Conservation (phyloP, 768 basidiomycete species). For the Kockovaella imperatae region DNA sequence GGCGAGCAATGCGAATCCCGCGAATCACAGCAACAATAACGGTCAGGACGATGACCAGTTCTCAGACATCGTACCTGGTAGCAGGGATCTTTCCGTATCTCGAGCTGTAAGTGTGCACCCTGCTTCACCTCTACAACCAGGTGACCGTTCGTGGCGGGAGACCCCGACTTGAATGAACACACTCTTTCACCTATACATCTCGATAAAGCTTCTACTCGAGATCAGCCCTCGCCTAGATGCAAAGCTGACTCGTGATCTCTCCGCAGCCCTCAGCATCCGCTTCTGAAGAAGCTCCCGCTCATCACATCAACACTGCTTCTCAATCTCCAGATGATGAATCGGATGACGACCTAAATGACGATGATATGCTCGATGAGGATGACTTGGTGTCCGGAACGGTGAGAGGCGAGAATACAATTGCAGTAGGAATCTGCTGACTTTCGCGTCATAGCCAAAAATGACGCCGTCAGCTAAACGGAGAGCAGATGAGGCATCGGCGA, state of each 20-base stretch:
- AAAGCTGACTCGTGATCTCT: no score
- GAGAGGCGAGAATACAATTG: neutral
- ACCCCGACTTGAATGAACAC: no score
- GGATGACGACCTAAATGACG: slow-evolving; percentile 29
- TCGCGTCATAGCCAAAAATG: slow-evolving; percentile 1
- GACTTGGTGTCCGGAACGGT: slow-evolving; percentile 11
- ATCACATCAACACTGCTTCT: slow-evolving; percentile 52
- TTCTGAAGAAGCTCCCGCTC: slow-evolving; percentile 56
- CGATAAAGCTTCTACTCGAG: no score
- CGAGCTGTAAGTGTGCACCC: slow-evolving; percentile 57
- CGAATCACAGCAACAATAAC: neutral
- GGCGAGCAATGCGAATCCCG: slow-evolving; percentile 20
- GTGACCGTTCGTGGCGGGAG: no score
- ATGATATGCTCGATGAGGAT: slow-evolving; percentile 25
- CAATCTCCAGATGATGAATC: slow-evolving; percentile 14
- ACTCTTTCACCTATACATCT: no score
- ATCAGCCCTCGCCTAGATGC: no score
- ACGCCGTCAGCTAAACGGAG: slow-evolving; percentile 25
- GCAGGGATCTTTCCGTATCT: slow-evolving; percentile 67
- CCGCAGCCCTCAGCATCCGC: slow-evolving; percentile 50
- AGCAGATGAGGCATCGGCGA: slow-evolving; percentile 24
- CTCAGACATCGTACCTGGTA: slow-evolving; percentile 74
- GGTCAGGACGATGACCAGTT: slow-evolving; percentile 68
- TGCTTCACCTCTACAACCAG: slow-evolving; percentile 42
- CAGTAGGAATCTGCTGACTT: neutral